phyloP scores from a whole-genome alignment of 169 alveolate species.

The Cytauxzoon felis region DNA sequence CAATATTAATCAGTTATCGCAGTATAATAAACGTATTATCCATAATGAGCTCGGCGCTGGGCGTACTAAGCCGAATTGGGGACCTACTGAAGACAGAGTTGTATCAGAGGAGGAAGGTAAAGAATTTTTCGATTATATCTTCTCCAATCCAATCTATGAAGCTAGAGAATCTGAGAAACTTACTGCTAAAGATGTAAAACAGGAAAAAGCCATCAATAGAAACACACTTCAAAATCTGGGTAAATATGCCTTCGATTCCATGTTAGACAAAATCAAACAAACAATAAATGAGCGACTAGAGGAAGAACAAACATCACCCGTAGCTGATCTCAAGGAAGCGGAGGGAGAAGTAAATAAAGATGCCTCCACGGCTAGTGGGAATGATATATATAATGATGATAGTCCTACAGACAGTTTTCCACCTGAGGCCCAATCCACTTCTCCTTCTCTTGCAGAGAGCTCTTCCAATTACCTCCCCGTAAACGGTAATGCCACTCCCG shows the following conservation, averaged over 20 bases:
- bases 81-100: conserved; percentile 14
- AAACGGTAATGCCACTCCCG: too few species aligned
- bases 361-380: neutral
- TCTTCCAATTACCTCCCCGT: too few species aligned
- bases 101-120: conserved; percentile 5
- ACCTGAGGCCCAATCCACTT: too few species aligned
- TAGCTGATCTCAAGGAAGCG: neutral
- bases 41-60: too few species aligned
- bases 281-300: neutral
- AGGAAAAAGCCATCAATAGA: too few species aligned
- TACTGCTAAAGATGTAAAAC: neutral
- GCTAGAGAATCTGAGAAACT: neutral
- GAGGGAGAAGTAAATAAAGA: neutral
- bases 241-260: conserved; percentile 19
- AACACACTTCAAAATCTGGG: conserved; percentile 39
- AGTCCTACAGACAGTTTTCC: too few species aligned
- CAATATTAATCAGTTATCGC: too few species aligned
- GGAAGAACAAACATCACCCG: too few species aligned
- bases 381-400: neutral
- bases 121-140: conserved; percentile 4
- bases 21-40: too few species aligned
- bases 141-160: conserved; percentile 44
- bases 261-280: conserved; percentile 21
- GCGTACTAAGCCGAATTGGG: conserved; percentile 9
- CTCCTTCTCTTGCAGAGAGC: too few species aligned